Evolutionary conservation across 306 rosid genomes (phyloP).

Genomic region (Cicer cuneatum): DNA sequence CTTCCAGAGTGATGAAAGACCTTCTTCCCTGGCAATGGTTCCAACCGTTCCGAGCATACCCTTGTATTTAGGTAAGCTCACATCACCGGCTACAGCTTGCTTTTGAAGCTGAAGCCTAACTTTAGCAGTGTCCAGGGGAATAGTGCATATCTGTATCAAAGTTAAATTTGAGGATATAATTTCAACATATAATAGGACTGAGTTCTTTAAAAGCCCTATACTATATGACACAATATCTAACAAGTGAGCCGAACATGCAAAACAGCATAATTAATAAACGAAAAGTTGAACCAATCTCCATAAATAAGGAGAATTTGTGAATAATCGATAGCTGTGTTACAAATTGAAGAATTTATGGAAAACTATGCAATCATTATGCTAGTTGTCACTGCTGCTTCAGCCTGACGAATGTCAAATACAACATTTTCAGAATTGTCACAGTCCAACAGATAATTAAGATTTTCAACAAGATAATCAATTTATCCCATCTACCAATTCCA

Average conservation of each 20-base stretch:
- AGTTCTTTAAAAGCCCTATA: constrained; percentile 3
- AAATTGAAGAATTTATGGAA: not conserved
- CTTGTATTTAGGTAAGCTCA: constrained; percentile 78
- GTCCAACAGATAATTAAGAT: not conserved
- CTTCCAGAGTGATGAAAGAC: constrained; percentile 86
- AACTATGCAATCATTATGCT: not conserved
- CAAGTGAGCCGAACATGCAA: constrained; percentile 30
- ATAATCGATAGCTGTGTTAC: not conserved
- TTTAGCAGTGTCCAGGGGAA: constrained; percentile 98
- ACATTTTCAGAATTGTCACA: not conserved
- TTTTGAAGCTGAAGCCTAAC: constrained; percentile 98
- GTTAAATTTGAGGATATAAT: constrained; percentile 34
- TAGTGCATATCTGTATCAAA: constrained; percentile 71
- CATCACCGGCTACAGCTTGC: constrained; percentile 69
- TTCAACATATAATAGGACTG: constrained; percentile 11
- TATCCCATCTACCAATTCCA: constrained; percentile 21
- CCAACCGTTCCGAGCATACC: constrained; percentile 93
- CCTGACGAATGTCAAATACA: constrained; percentile 20
- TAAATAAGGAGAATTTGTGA: not conserved
- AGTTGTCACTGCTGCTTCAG: not conserved
- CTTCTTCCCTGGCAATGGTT: constrained; percentile 97
- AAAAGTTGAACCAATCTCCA: constrained; percentile 31
- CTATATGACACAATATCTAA: constrained; percentile 1
- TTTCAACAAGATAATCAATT: constrained; percentile 19
- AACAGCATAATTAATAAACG: constrained; percentile 21